Conservation (phyloP, 148 eudicot genomes). For the Spergularia marina region DNA sequence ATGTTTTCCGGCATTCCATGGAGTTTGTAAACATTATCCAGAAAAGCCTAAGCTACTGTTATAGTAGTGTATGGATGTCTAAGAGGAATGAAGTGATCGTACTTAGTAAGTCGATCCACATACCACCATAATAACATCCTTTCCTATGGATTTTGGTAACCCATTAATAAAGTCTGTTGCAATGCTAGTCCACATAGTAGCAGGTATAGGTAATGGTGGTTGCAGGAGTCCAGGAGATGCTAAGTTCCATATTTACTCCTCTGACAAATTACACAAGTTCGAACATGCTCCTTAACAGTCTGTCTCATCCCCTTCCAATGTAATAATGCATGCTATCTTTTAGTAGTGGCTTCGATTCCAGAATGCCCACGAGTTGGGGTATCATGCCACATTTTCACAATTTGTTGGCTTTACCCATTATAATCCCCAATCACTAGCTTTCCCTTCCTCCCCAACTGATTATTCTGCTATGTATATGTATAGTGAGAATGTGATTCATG, state of each 20-base stretch:
- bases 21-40: neutral
- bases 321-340: neutral
- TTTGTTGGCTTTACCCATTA: neutral
- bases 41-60: conserved; percentile 2
- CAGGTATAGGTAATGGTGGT: conserved; percentile 7
- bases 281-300: neutral
- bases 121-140: neutral
- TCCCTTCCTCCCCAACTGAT: neutral
- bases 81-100: conserved; percentile 1
- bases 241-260: neutral
- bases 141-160: neutral
- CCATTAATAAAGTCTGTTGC: conserved; percentile 11
- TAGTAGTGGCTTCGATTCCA: neutral
- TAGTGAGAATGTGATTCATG: neutral
- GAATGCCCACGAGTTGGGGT: neutral
- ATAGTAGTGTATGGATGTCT: neutral
- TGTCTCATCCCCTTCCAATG: neutral
- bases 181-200: neutral
- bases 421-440: neutral
- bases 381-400: neutral
- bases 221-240: neutral
- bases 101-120: conserved; percentile 14
- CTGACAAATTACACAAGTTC: neutral
- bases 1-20: conserved; percentile 8
- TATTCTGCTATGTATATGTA: neutral